Conservation (phyloP, 2,329 filamentous ascomycete species). For the Chaetomiaceae sp. region DNA sequence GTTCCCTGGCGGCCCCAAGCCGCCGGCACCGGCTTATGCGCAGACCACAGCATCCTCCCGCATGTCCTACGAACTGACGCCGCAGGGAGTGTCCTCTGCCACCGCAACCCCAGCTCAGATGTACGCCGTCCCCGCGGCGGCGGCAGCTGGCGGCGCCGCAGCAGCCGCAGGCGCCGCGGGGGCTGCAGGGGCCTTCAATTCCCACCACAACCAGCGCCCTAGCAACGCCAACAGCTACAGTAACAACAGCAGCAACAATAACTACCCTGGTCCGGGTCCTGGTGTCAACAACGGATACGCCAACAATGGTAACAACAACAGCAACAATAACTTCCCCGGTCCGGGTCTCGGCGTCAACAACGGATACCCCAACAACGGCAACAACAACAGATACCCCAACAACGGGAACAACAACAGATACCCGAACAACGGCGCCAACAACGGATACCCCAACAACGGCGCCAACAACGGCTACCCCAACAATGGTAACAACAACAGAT, state of each 20-base stretch:
- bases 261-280: no score
- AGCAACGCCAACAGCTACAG: background rate
- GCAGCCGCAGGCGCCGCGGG: background rate
- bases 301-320: background rate
- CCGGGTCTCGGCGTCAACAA: no score
- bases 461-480: no score
- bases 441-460: no score
- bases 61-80: slow-evolving; percentile 1
- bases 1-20: background rate
- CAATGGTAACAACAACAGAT: background rate
- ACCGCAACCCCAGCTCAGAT: background rate
- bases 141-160: background rate
- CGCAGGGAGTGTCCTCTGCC: background rate
- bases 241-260: background rate
- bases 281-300: no score
- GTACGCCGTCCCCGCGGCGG: background rate
- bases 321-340: background rate
- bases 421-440: background rate
- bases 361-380: background rate
- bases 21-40: background rate
- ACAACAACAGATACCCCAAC: background rate
- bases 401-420: no score
- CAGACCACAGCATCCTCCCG: background rate
- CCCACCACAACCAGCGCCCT: slow-evolving; percentile 1
- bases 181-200: background rate